Base-by-base conservation (phyloP, 164 flowering plant genomes). In the Annona cherimola region DNA sequence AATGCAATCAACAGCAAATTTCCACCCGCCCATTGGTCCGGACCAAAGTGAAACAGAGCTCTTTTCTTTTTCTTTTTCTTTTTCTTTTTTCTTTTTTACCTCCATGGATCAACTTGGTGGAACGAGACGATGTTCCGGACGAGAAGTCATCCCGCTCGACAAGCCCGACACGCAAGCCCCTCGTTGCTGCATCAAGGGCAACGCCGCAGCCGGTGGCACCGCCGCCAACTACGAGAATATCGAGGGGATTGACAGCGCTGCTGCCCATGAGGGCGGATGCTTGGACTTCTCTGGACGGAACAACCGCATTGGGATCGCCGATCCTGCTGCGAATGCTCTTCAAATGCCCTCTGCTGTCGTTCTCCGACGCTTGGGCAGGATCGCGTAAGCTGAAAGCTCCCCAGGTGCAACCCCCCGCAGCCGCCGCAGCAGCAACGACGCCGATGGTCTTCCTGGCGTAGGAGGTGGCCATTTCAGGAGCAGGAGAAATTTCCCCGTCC, bases 91-190 rank as follows among this genome's bases (percentile, higher is more conserved):
- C 54, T 46, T 26, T 26, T 26, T 1, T 55, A 90, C 98, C 98
- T 88, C 98, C 99, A 75, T 96, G 98, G 77, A 96, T 83, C 59
- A 93, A 81, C 79, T 96, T 96, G 18, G 97, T 93, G 11, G 99
- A 96, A 74, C 98, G 76, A 0, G 98, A 96, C 20, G 98, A 93
- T 1, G 98, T 93, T 12, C 98, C 99, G 2, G 97, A 87, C 4
- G 99, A 77, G 83, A 96, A 96, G 72, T 96, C 99, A 73, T 96
- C 98, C 2, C 99, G 73, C 83, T 96, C 99, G 2, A 96, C 95
- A n/a, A 96, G 91, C 6, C 99, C 99, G 59, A 93, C 97, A 20
- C 92, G 86, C 7, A 96, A 87, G 2, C 99, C 99, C 35, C 98
- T 78, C 1, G 97, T 76, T 12, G 70, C 88, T 40, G 98, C 99